These are phyloP conservation scores for Triticum dicoccoides DNA, from an alignment of 176 grass and related monocot genomes.

Conservation along the genomic window DNA sequence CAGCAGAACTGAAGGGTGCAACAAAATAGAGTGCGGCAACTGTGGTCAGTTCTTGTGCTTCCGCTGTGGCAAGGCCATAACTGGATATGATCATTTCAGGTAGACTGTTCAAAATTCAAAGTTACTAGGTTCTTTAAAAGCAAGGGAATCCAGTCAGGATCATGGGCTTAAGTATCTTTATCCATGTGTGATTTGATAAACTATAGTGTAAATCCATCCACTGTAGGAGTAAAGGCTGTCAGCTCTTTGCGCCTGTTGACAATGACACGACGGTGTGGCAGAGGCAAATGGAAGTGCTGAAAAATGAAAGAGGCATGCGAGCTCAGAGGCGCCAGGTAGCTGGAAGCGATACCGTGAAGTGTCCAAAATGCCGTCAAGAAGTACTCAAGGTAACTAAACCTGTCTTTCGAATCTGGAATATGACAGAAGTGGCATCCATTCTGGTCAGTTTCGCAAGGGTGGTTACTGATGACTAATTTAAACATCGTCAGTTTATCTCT, in stretches of 20 bases:
- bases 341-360: not conserved
- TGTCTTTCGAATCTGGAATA: not conserved
- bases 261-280: not conserved
- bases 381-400: constrained; percentile 17
- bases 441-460: too few relatives aligned
- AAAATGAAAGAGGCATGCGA: not conserved
- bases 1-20: not conserved
- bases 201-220: too few relatives aligned
- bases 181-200: too few relatives aligned
- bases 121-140: not conserved
- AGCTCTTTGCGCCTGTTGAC: too few relatives aligned
- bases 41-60: constrained; percentile 60
- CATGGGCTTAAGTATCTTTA: not conserved
- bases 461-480: too few relatives aligned
- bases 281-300: not conserved
- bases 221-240: too few relatives aligned
- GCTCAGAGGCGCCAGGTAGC: not conserved
- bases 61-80: constrained; percentile 44
- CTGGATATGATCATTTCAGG: constrained; percentile 47
- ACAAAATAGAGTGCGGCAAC: constrained; percentile 50
- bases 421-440: too few relatives aligned
- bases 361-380: constrained; percentile 25
- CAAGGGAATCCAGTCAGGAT: not conserved
- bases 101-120: constrained; percentile 4
- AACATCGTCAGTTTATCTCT: not conserved